A percentile compares a stretch with the other conserved stretches of the same genome.
Conservation (phyloP, 345 rosid genomes). For the Pelargonium nanum region DNA sequence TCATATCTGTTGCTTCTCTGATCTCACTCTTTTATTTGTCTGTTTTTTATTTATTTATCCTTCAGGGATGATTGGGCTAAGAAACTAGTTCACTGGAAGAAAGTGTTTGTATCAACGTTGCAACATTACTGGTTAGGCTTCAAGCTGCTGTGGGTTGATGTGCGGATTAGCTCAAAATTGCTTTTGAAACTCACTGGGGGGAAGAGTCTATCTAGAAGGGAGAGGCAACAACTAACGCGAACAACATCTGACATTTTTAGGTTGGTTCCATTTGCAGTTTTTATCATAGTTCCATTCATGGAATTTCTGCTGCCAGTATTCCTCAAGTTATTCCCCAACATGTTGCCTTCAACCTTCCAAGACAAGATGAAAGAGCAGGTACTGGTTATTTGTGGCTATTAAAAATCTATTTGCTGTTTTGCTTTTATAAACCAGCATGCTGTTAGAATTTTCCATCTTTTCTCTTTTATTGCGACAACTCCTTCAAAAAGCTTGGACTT, state of each 20-base stretch:
- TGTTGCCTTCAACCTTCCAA: conserved; percentile 75
- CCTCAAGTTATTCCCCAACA: conserved; percentile 62
- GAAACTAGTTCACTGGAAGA: conserved; percentile 54
- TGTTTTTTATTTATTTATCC: not conserved
- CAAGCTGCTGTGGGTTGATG: conserved; percentile 61
- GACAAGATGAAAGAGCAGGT: conserved; percentile 84
- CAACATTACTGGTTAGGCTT: conserved; percentile 69
- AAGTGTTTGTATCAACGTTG: conserved; percentile 48
- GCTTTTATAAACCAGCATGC: not conserved
- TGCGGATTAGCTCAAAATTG: conserved; percentile 57
- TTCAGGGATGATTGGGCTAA: conserved; percentile 63
- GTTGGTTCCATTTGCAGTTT: conserved; percentile 74
- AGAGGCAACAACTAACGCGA: conserved; percentile 81
- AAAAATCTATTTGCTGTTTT: too few species aligned
- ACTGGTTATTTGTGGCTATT: not conserved
- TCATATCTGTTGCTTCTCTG: not conserved
- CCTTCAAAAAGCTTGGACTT: not conserved
- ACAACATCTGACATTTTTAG: conserved; percentile 87
- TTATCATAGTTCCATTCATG: conserved; percentile 68
- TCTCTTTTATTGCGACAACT: not conserved
- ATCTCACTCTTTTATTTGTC: not conserved
- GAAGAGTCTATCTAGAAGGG: conserved; percentile 74
- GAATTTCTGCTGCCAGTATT: conserved; percentile 65
- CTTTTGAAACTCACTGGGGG: conserved; percentile 58
- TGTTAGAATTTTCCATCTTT: not conserved